Evolutionary conservation across 352 stramenopile genomes (phyloP).

Genomic region (Phytophthora crassamura): DNA sequence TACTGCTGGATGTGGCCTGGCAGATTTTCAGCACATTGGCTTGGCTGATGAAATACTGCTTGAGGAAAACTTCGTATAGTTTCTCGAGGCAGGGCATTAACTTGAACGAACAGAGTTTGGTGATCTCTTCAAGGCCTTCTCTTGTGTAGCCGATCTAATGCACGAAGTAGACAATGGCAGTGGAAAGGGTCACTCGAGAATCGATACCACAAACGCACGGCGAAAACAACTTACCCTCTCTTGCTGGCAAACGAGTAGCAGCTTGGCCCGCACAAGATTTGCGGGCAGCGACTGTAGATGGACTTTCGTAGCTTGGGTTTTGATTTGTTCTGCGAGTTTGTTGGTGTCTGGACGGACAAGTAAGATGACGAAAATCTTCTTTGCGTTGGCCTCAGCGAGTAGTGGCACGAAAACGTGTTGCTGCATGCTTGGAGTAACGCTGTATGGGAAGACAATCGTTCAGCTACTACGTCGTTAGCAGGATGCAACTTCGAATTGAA

Average conservation of each 20-base stretch:
- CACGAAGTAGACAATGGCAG: background rate
- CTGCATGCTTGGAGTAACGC: constrained; percentile 60
- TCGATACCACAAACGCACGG: no score
- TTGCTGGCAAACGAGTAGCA: constrained; percentile 58
- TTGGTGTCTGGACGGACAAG: constrained; percentile 56
- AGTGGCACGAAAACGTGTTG: constrained; percentile 70
- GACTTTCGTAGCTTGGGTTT: constrained; percentile 41
- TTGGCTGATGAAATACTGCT: constrained; percentile 58
- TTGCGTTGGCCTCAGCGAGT: constrained; percentile 52
- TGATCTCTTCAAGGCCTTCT: constrained; percentile 61
- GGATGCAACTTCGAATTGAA: background rate
- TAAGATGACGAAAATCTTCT: constrained; percentile 64
- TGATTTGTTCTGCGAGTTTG: constrained; percentile 72
- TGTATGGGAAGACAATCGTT: constrained; percentile 21
- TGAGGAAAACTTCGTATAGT: constrained; percentile 58
- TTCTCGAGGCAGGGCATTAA: constrained; percentile 49
- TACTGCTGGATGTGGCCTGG: background rate
- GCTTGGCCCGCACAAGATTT: constrained; percentile 56
- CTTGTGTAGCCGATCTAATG: constrained; percentile 68
- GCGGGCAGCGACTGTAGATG: constrained; percentile 49
- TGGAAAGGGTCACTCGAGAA: background rate
- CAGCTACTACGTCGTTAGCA: background rate
- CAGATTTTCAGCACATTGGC: constrained; percentile 56
- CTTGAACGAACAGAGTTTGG: constrained; percentile 40
- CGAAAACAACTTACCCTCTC: constrained; percentile 42